Conservation (phyloP, 495 filamentous ascomycete genomes). For the Daldinia vernicosa region DNA sequence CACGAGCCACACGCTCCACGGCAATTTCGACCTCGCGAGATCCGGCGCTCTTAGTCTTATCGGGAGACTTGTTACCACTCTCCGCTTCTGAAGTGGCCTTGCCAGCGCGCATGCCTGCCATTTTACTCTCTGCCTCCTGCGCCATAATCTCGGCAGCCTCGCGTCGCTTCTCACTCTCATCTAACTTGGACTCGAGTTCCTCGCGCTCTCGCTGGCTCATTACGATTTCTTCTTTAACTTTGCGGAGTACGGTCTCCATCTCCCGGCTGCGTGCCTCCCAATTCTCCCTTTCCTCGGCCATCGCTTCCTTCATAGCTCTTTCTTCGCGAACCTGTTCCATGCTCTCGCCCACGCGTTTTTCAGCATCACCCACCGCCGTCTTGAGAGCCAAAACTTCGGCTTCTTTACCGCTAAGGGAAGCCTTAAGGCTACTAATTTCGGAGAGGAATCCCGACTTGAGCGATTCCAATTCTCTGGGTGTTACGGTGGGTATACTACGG, state of each 20-base stretch:
- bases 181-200: conserved; percentile 70
- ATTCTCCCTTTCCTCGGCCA: conserved; percentile 78
- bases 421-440: conserved; percentile 88
- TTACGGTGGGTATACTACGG: conserved; percentile 87
- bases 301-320: conserved; percentile 68
- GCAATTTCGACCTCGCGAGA: conserved; percentile 77
- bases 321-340: conserved; percentile 82
- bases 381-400: conserved; percentile 87
- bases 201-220: conserved; percentile 79
- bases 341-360: conserved; percentile 87
- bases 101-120: conserved; percentile 70
- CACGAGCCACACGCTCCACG: conserved; percentile 88
- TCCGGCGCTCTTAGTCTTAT: conserved; percentile 41
- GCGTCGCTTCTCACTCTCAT: conserved; percentile 77
- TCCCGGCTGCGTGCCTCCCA: conserved; percentile 87
- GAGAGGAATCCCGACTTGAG: conserved; percentile 89
- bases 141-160: conserved; percentile 71
- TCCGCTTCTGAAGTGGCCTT: conserved; percentile 50
- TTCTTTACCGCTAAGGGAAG: conserved; percentile 87
- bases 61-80: conserved; percentile 39
- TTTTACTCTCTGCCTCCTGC: conserved; percentile 76
- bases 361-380: conserved; percentile 84
- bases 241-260: conserved; percentile 80
- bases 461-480: conserved; percentile 88
- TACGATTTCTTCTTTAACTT: conserved; percentile 82